Conservation (phyloP, 2,329 filamentous ascomycete species). For the Aspergillus persii region DNA sequence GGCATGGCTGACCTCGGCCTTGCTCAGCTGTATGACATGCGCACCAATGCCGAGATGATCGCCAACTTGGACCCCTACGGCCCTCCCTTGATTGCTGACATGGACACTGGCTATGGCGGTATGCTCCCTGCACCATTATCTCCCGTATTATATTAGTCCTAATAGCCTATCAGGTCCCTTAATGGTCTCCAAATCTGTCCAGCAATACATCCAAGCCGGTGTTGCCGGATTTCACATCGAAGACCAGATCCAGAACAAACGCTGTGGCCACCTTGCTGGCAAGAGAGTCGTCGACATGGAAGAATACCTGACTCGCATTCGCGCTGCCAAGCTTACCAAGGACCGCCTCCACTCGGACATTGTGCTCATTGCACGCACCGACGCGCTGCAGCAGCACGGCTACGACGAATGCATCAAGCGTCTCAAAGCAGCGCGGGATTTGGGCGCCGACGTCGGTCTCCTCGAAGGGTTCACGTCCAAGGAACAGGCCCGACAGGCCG, state of each 20-base stretch:
- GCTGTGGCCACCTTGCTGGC: slow-evolving; percentile 41
- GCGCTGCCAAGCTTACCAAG: slow-evolving; percentile 36
- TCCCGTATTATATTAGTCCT: neutral
- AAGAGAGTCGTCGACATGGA: slow-evolving; percentile 39
- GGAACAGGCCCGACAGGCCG: slow-evolving; percentile 35
- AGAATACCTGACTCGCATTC: slow-evolving; percentile 35
- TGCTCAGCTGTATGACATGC: slow-evolving; percentile 62
- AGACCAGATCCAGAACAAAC: slow-evolving; percentile 51
- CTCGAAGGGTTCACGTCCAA: slow-evolving; percentile 41
- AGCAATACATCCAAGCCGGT: slow-evolving; percentile 51
- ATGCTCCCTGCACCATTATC: neutral
- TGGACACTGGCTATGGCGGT: slow-evolving; percentile 55
- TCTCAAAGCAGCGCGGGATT: slow-evolving; percentile 36
- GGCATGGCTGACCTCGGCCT: slow-evolving; percentile 64
- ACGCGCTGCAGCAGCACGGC: slow-evolving; percentile 37
- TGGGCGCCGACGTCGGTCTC: slow-evolving; percentile 42
- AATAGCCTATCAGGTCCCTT: slow-evolving; percentile 33
- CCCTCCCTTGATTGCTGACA: slow-evolving; percentile 59
- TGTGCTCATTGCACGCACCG: slow-evolving; percentile 45
- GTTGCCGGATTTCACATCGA: slow-evolving; percentile 59
- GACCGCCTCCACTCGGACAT: slow-evolving; percentile 39
- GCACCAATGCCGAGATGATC: slow-evolving; percentile 63
- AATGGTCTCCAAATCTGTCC: slow-evolving; percentile 49
- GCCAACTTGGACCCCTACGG: slow-evolving; percentile 54
- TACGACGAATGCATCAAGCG: slow-evolving; percentile 42